These are phyloP conservation scores for Spinellus fusiger DNA, from an alignment of 192 early-diverging fungal species.

Conservation along the genomic window DNA sequence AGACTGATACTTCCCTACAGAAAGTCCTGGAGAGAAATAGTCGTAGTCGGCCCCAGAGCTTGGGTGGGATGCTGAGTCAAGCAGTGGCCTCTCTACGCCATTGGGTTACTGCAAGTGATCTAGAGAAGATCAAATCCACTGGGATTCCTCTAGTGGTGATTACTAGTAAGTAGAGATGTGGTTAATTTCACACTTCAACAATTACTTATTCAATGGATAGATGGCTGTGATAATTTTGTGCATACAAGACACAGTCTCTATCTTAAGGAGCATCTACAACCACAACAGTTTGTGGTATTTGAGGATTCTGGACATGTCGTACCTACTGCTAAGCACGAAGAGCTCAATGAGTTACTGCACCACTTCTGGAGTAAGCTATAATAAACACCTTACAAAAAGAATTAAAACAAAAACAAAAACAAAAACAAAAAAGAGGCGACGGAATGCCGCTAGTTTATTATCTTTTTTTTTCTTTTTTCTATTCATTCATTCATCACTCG, in stretches of 20 bases:
- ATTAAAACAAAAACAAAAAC: too few relatives aligned
- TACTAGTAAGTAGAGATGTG: conserved; percentile 7
- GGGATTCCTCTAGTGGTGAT: conserved; percentile 10
- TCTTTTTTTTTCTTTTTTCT: too few relatives aligned
- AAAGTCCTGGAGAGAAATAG: conserved; percentile 3
- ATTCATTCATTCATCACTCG: too few relatives aligned
- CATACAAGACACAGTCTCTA: conserved; percentile 12
- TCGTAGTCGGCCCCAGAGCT: conserved; percentile 15
- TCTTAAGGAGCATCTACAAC: conserved; percentile 15
- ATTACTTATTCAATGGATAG: background rate
- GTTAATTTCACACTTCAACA: background rate
- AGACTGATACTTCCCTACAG: background rate
- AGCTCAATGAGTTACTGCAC: conserved; percentile 7
- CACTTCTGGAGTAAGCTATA: conserved; percentile 5
- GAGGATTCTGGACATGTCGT: conserved; percentile 23
- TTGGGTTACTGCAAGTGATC: conserved; percentile 14
- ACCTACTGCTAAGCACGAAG: conserved; percentile 11
- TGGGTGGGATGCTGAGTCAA: conserved; percentile 21
- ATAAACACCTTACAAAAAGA: too few relatives aligned
- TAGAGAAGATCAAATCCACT: conserved; percentile 5
- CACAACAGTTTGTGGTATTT: conserved; percentile 14
- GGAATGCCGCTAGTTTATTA: too few relatives aligned
- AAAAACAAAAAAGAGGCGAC: too few relatives aligned
- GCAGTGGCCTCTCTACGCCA: conserved; percentile 18
- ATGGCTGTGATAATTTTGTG: conserved; percentile 24